Base-by-base conservation (phyloP, 108 stramenopile genomes). In the Cylindrotheca fusiformis region DNA sequence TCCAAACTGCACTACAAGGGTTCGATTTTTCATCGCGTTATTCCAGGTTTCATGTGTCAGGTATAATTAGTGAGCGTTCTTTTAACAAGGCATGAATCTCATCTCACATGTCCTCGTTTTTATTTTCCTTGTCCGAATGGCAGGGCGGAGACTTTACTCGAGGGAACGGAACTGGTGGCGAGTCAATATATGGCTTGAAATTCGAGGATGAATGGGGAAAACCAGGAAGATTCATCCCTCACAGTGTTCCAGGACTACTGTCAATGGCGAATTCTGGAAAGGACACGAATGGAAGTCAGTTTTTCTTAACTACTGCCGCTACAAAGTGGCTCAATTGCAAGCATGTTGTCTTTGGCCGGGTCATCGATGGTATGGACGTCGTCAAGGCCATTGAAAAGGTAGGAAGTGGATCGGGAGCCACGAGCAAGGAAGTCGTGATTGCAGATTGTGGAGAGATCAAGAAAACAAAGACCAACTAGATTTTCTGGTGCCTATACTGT, bases 1-100 rank as follows among this genome's bases (percentile, higher is more conserved):
- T 65, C 64, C 57, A 56, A 56, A 22, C 55, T 77, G 19, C 76
- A 77, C 61, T 97, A 85, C 69, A 88, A 93, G 65, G 95, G 91
- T 57, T 87, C 73, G 2, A 33, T 60, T 49, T 98, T 98, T 80
- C 98, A 98, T 74, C 91, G 98, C 52, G 81, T 98, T 56, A 97
- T 98, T 74, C 95, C 95, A 5, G 82, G 84, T 50, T 98, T 98
- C 81, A 89, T 88, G 87, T 78, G 60, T 36, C 65, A 67, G 55
- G 65, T 67, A 67, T 18, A 55, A 48, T 32, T 6, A 28, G 46
- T 45, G 23, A 20, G 18, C 21, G 1, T 17, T 21, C 26, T 29
- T 55, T 5, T 19, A 51, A 51, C 50, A 21, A 21, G 5, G 10
- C 8, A 28, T 23, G 26, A 29, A 17, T 26, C 8, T 5, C 5